Evolutionary conservation across 1,284 basidiomycete species (phyloP), one percentile per base, ranked within the genome.

Genomic region (Moniliella sp.): DNA sequence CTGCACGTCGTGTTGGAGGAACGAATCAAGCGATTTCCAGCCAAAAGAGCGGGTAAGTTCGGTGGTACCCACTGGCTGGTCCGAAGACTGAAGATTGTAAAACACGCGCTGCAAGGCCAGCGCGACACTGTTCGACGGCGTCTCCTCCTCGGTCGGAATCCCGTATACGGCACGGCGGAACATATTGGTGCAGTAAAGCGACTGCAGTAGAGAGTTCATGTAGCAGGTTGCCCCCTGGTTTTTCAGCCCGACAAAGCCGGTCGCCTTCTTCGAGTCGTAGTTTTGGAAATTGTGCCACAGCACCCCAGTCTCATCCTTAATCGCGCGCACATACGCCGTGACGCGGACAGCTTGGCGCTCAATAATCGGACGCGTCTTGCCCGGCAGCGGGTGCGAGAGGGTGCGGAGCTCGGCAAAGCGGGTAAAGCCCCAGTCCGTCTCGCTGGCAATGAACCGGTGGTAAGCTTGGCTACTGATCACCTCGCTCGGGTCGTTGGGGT

Each of bases 141-240:
- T 70, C 48, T 99, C 91, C 37, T 84, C 78, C 59, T 94, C 86
- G 16, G 91, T 97, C 35, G 91, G 91, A 57, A 99, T 97, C 72
- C 97, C 83, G 63, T 94, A 97, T 33, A 99, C 91, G 44, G 91
- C 91, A 78, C 88, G 82, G 60, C 91, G 75, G 68, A 94, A 97
- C 61, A 80, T 86, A 45, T 76, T 75, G 18, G 91, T 99, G 64
- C 84, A 91, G 65, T 70, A 99, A 14, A 97, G 67, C 5, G 88
- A 97, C 62, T 99, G 91, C 13, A 99, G 71, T 10, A 99, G 69
- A 18, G 91, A 97, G 65, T 99, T 99, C 91, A 99, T 97, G 65
- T 99, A 99, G 66, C 91, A 99, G 30, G 91, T 99, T 28, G 91
- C 91, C 33, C 91, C 91, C 64, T 99, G 91, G 60, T 99, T 99